These are phyloP conservation scores for Gossypium sturtianum DNA, from an alignment of 345 rosid genomes.

Conservation along the genomic window DNA sequence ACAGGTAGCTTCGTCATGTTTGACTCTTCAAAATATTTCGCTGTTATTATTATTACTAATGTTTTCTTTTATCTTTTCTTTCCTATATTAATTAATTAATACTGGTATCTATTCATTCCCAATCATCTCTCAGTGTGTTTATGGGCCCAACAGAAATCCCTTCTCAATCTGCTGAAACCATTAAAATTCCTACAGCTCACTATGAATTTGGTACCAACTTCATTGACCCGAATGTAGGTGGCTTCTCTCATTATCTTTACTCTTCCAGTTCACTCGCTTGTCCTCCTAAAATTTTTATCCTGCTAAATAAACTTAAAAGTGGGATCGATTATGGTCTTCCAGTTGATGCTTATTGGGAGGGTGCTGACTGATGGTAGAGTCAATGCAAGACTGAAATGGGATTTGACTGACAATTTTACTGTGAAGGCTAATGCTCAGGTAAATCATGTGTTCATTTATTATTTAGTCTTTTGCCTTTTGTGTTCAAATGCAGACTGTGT, in stretches of 20 bases:
- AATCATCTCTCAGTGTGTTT: conserved; percentile 50
- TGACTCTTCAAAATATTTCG: background rate
- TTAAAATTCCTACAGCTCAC: conserved; percentile 82
- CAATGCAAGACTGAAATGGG: conserved; percentile 83
- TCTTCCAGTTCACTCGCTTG: background rate
- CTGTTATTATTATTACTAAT: background rate
- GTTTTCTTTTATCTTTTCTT: background rate
- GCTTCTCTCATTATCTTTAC: background rate
- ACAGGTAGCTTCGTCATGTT: conserved; percentile 43
- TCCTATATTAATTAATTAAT: conserved; percentile 1
- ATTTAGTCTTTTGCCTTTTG: conserved; percentile 1
- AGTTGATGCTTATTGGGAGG: conserved; percentile 94
- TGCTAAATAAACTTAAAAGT: background rate
- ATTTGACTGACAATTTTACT: conserved; percentile 65
- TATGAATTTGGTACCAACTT: conserved; percentile 95
- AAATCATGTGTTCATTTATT: background rate
- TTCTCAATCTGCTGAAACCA: conserved; percentile 76
- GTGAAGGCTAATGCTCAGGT: conserved; percentile 93
- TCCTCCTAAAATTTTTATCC: background rate
- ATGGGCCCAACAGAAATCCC: conserved; percentile 96
- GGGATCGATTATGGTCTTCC: conserved; percentile 13
- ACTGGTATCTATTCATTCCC: conserved; percentile 3
- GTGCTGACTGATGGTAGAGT: conserved; percentile 85
- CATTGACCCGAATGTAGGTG: conserved; percentile 65
- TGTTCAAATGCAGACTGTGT: background rate